Evolutionary conservation across 2,329 filamentous ascomycete species (phyloP).

Genomic region (Orbilia oligospora): DNA sequence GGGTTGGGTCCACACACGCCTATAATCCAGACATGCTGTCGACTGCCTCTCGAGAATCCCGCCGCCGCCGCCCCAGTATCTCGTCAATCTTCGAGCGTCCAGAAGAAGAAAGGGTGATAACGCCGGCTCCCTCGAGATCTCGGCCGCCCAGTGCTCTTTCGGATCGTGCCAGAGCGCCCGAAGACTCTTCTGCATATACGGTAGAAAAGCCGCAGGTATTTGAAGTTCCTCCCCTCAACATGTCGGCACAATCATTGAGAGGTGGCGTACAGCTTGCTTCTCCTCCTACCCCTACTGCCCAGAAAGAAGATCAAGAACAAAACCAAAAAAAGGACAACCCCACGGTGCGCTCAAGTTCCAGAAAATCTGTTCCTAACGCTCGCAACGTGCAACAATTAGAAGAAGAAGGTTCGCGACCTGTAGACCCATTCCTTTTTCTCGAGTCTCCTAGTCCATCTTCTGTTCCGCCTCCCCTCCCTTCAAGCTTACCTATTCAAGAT

Average conservation of each 20-base stretch:
- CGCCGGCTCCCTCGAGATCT: constrained; percentile 44
- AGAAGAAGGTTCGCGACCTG: constrained; percentile 61
- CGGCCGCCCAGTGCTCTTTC: constrained; percentile 44
- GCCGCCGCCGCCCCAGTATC: constrained; percentile 51
- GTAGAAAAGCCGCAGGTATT: constrained; percentile 61
- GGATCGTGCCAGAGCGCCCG: constrained; percentile 48
- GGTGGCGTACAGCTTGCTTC: constrained; percentile 61
- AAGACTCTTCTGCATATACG: constrained; percentile 60
- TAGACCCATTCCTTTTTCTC: constrained; percentile 61
- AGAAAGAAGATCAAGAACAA: constrained; percentile 60
- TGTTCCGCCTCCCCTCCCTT: constrained; percentile 61
- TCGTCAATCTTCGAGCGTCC: constrained; percentile 54
- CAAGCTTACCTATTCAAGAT: constrained; percentile 61
- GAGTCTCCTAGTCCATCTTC: constrained; percentile 61
- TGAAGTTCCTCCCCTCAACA: constrained; percentile 61
- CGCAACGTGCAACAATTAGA: constrained; percentile 61
- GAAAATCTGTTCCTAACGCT: constrained; percentile 61
- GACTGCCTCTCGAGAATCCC: constrained; percentile 45
- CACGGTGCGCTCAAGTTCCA: constrained; percentile 59
- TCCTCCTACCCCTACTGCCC: constrained; percentile 60
- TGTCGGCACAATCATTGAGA: constrained; percentile 61
- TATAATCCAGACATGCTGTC: constrained; percentile 46
- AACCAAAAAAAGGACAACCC: constrained; percentile 58
- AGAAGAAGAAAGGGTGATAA: constrained; percentile 56
- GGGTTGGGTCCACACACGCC: constrained; percentile 45